phyloP scores from a whole-genome alignment of 2,329 filamentous ascomycete species.

The Elsinoe necatrix region DNA sequence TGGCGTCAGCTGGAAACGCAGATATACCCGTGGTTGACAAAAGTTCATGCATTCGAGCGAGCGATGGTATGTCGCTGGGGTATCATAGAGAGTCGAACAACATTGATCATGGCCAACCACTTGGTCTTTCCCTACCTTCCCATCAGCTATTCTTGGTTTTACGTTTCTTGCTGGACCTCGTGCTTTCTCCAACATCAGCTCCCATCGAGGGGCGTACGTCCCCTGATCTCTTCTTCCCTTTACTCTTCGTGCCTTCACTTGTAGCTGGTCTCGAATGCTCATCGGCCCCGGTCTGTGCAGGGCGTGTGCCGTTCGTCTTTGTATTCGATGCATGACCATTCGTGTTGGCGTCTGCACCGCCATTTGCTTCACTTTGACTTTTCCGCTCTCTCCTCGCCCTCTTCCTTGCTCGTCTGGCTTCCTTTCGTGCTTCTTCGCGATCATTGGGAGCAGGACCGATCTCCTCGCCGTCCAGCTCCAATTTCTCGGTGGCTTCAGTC shows the following conservation, averaged over 20 bases:
- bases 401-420: slow-evolving; percentile 6
- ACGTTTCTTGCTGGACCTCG: slow-evolving; percentile 1
- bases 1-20: too few species aligned
- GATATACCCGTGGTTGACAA: background rate
- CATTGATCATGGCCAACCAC: background rate
- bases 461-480: background rate
- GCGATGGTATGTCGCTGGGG: background rate
- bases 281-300: background rate
- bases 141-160: background rate
- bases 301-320: background rate
- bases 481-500: background rate
- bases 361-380: background rate
- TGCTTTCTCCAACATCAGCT: background rate
- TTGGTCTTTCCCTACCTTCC: background rate
- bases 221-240: background rate
- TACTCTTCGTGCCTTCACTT: background rate
- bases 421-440: background rate
- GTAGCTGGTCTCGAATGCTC: background rate
- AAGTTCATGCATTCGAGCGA: background rate
- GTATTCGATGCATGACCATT: background rate
- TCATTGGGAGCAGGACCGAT: background rate
- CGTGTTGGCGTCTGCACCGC: background rate
- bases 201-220: background rate
- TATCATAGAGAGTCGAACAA: background rate
- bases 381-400: background rate